Percentiles rank a stretch among this genome's conserved stretches.
Conservation (phyloP, 208 protist genomes). For the Trichomonas gallinae region DNA sequence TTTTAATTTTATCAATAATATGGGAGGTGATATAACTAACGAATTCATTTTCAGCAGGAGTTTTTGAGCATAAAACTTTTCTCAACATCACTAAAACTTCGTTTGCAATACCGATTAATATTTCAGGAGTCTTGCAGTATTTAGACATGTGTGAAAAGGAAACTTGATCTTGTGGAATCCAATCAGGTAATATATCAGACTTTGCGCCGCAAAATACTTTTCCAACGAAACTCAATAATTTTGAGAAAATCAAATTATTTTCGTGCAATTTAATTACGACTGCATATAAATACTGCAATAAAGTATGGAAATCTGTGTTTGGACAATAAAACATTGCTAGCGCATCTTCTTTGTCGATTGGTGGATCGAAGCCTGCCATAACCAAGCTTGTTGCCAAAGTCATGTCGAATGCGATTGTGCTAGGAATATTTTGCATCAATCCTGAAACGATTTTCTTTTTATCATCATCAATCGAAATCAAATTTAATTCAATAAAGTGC, state of each 20-base stretch:
- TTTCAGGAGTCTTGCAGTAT: not conserved
- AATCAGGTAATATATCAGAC: not conserved
- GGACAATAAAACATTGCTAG: not conserved
- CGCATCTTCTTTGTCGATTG: not conserved
- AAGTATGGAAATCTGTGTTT: not conserved
- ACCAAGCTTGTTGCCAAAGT: not conserved
- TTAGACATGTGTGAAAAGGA: not conserved
- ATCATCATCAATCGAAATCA: not conserved
- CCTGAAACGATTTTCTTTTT: not conserved
- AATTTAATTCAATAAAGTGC: not conserved
- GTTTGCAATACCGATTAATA: not conserved
- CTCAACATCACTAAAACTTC: not conserved
- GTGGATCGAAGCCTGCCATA: not conserved
- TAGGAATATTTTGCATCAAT: not conserved
- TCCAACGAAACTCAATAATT: not conserved
- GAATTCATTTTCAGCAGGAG: not conserved
- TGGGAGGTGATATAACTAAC: not conserved
- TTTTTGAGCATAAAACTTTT: not conserved
- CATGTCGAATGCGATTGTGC: not conserved
- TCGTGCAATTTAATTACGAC: not conserved
- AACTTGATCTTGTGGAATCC: not conserved
- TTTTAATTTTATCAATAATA: not conserved
- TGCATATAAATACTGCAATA: not conserved
- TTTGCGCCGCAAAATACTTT: not conserved
- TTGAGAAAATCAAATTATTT: not conserved